These are phyloP conservation scores for Cystofilobasidium bisporidii DNA, from an alignment of 768 basidiomycete species.

Conservation along the genomic window DNA sequence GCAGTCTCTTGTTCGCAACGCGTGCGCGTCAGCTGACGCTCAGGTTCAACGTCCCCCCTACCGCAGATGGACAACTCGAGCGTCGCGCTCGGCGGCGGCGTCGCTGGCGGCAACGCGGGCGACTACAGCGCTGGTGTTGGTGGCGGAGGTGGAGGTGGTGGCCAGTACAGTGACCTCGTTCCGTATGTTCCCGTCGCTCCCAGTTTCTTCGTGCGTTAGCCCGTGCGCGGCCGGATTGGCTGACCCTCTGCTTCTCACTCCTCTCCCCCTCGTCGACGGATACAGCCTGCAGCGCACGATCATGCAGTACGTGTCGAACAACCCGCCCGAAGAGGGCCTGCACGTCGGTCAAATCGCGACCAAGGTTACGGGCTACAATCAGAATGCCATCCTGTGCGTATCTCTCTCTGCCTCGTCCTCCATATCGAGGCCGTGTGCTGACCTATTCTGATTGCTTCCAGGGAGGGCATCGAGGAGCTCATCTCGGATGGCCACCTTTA, in stretches of 20 bases:
- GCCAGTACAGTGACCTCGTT: conserved; percentile 47
- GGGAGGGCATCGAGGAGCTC: conserved; percentile 63
- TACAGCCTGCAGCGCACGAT: conserved; percentile 21
- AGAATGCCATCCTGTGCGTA: conserved; percentile 15
- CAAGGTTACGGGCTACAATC: conserved; percentile 7
- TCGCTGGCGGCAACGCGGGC: conserved; percentile 60
- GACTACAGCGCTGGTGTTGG: conserved; percentile 56
- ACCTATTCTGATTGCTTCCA: not conserved
- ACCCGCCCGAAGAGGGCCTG: conserved; percentile 20
- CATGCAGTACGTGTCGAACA: conserved; percentile 19
- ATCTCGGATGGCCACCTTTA: conserved; percentile 73
- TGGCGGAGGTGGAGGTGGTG: conserved; percentile 50
- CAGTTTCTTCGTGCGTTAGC: not conserved
- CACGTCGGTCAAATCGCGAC: conserved; percentile 23
- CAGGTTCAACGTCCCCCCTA: too few relatives aligned
- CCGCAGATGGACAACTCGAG: conserved; percentile 34
- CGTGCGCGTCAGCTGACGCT: not conserved
- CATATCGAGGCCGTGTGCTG: not conserved
- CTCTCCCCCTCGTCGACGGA: not conserved
- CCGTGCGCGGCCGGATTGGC: too few relatives aligned
- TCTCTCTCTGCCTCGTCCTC: not conserved
- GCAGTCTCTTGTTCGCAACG: conserved; percentile 10
- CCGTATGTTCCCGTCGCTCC: conserved; percentile 9
- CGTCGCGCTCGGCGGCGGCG: conserved; percentile 33
- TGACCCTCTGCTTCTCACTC: not conserved